These are phyloP conservation scores for Gossypium schwendimanii DNA, from an alignment of 441 rosid genomes.

Conservation along the genomic window DNA sequence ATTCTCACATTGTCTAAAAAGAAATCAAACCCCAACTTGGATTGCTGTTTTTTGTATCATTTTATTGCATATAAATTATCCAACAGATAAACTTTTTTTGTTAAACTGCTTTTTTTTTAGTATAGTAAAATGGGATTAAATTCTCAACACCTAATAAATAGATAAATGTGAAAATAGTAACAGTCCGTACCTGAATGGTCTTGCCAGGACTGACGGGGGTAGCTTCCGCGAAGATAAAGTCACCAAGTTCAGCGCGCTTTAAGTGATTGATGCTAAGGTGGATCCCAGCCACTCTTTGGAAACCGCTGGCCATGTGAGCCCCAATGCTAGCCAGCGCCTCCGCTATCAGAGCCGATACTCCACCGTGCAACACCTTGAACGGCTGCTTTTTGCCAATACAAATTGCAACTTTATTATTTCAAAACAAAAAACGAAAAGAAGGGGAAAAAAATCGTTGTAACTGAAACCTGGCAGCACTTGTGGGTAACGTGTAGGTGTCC, in stretches of 20 bases:
- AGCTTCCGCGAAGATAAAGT: constrained; percentile 64
- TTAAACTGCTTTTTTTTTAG: too few relatives aligned
- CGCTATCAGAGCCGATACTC: constrained; percentile 79
- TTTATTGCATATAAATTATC: too few relatives aligned
- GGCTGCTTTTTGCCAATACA: constrained; percentile 38
- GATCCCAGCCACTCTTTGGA: constrained; percentile 71
- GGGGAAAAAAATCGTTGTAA: neutral
- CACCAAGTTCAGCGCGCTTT: constrained; percentile 68
- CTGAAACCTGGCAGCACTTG: constrained; percentile 33
- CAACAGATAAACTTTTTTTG: too few relatives aligned
- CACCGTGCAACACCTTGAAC: constrained; percentile 89
- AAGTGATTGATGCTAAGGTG: constrained; percentile 74
- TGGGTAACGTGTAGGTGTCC: constrained; percentile 55
- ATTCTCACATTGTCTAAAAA: too few relatives aligned
- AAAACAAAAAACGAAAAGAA: neutral
- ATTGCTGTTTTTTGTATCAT: too few relatives aligned
- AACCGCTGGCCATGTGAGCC: constrained; percentile 80
- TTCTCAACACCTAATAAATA: too few relatives aligned
- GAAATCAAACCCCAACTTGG: too few relatives aligned
- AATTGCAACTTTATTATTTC: neutral
- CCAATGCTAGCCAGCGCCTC: constrained; percentile 85
- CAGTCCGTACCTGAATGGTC: constrained; percentile 55
- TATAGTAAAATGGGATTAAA: too few relatives aligned
- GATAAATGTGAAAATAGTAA: neutral
- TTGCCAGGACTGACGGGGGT: constrained; percentile 59